Base-by-base conservation (phyloP, 1,284 basidiomycete genomes). In the Xerocomus nothofagi region DNA sequence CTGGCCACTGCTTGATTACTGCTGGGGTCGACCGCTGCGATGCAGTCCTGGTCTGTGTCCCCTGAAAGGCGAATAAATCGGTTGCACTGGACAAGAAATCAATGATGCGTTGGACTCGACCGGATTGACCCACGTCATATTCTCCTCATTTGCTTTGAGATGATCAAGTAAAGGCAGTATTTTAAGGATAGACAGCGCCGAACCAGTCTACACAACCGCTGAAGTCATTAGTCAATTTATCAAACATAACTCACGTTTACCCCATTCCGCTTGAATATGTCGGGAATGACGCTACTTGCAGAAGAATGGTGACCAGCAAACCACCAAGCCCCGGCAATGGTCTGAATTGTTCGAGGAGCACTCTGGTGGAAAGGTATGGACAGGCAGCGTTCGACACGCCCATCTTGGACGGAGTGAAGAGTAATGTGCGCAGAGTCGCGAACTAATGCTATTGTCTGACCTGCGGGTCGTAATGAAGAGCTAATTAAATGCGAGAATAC, bases 11-110 rank as follows among this genome's bases (percentile, higher is more conserved):
- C 20, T 74, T 71, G 46, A 91, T 84, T 32, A 80, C 67, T 37
- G 74, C 67, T 30, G 87, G 86, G 24, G 78, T 65, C 11, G 69
- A 66, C 29, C 72, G 68, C 56, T 76, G 76, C 38, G 69, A 66
- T 29, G 66, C 61, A 32, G 71, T 55, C 33, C 74, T 76, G 11
- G 78, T 78, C 49, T 82, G 80, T 9, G 78, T 78, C 27, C 81
- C 81, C 67, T 88, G 83, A 62, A 90, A 90, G 31, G 85, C 84
- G 63, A 91, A 91, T 32, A 89, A 67, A 67, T 90, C 84, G 46
- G 80, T 82, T 10, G 84, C 81, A 50, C 88, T 90, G 62, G 36
- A 44, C 23, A 50, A 34, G 38, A 23, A 18, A 49, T 66, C 44
- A 66, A 33, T 30, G 23, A 9, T 15, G 29, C 27, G 47, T 36